Evolutionary conservation across 176 grass and related monocot species (phyloP).

Genomic region (Elymus sibiricus): DNA sequence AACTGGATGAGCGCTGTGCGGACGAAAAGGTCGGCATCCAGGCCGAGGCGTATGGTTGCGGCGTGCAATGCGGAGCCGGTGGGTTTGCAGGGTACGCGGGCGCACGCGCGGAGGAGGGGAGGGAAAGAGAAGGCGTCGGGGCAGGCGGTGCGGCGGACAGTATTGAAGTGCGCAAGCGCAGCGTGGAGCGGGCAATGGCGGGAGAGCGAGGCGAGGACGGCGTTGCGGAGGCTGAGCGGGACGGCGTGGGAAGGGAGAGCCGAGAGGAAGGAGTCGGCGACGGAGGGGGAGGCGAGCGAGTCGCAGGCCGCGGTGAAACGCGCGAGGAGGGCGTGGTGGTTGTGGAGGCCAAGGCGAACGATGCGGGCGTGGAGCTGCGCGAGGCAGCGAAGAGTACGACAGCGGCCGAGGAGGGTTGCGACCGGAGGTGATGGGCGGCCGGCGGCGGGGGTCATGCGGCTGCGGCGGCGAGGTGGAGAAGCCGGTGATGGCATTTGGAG

Average conservation of each 20-base stretch:
- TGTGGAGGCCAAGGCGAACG: conserved; percentile 47
- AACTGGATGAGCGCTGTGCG: conserved; percentile 75
- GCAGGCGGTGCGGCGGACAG: conserved; percentile 26
- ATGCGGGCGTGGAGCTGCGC: conserved; percentile 50
- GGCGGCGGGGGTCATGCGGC: conserved; percentile 48
- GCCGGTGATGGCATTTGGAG: conserved; percentile 21
- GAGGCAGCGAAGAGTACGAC: conserved; percentile 31
- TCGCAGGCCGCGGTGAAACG: conserved; percentile 64
- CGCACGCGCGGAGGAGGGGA: conserved; percentile 52
- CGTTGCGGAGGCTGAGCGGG: conserved; percentile 43
- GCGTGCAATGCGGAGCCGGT: conserved; percentile 47
- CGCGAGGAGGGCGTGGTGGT: conserved; percentile 66
- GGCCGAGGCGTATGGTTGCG: conserved; percentile 46
- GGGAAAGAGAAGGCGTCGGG: conserved; percentile 82
- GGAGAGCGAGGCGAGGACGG: conserved; percentile 61
- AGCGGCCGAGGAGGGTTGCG: conserved; percentile 43
- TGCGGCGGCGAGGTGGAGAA: not conserved
- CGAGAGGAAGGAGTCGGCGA: conserved; percentile 41
- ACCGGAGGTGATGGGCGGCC: conserved; percentile 36
- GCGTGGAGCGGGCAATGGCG: conserved; percentile 49
- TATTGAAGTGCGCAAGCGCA: conserved; percentile 56
- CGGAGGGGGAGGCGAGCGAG: conserved; percentile 38
- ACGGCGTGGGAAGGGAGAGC: conserved; percentile 43
- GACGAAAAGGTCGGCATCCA: conserved; percentile 69
- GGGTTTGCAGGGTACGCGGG: conserved; percentile 13